Base-by-base conservation (phyloP, 2,329 filamentous ascomycete genomes). In the Fusarium veterinarium region DNA sequence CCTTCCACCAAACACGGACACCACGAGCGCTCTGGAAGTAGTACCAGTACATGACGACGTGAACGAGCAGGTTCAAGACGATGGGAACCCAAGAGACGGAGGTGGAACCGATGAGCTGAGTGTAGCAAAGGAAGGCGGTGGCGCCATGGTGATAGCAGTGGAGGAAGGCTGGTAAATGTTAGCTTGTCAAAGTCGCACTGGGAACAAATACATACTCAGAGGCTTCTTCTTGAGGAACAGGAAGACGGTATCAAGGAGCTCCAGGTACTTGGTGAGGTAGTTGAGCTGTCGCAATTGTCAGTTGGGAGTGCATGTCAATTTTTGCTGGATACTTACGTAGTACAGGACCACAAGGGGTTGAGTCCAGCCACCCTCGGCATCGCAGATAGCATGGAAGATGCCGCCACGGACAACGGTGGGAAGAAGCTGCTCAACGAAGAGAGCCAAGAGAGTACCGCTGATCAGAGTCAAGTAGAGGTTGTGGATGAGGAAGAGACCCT, bases 11-110 rank as follows among this genome's bases (percentile, higher is more conserved):
- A 85, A 98, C 96, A 80, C 92, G 92, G 83, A 98, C 91, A 77
- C 96, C 96, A 77, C 95, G 95, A 61, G 95, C 95, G 80, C 94
- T 95, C 89, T 98, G 95, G 92, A 98, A 98, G 90, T 98, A 98
- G 91, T 98, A 98, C 95, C 95, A 98, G 92, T 98, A 98, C 95
- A 98, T 98, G 81, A 98, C 93, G 66, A 98, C 95, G 86, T 98
- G 95, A 61, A 98, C 95, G 73, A 90, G 91, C 80, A 98, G 86
- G 89, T 98, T 98, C 78, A 98, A 90, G 60, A 91, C 92, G 82
- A 98, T 98, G 71, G 92, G 91, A 62, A 97, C 94, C 95, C 95
- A 98, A 69, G 95, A 97, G 64, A 98, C 95, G 46, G 95, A 90
- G 49, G 95, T 98, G 80, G 93, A 90, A 76, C 95, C 95, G 79